Evolutionary conservation across 2,329 filamentous ascomycete species (phyloP), one percentile per base, ranked within the genome.

Genomic region (Zelopaecilomyces penicillatus): DNA sequence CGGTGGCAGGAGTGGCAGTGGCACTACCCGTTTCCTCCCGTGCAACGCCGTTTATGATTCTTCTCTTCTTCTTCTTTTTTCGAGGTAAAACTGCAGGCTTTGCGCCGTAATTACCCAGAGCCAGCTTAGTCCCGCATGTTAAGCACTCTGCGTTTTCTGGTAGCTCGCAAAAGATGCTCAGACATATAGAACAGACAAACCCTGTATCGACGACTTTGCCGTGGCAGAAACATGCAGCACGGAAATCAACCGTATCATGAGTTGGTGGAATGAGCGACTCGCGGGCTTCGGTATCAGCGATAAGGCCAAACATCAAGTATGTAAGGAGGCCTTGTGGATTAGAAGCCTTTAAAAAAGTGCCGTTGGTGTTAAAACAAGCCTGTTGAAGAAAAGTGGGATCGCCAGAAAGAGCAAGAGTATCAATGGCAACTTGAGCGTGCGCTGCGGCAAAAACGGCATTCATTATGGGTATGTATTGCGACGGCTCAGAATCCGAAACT

Each of bases 141-240:
- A 93, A 68, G 62, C 89, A 95, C 51, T 83, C 78, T 3, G 78
- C 80, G 42, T 78, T 76, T 3, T 65, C 64, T 1, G 76, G 77
- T 2, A 75, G 63, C 55, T 78, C 72, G 67, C 89, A 95, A 62
- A 95, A 95, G 56, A 95, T 98, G 64, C 87, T 95, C 37, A 98
- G 71, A 60, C 93, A 98, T 54, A 98, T 89, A 49, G 87, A 95
- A 70, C 93, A 98, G 33, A 98, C 91, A 61, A 87, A 98, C 6
- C 90, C 93, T 2, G 90, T 80, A 65, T 96, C 88, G 37, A 98
- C 84, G 19, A 97, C 88, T 32, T 80, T 80, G 41, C 91, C 77
- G 66, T 98, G 93, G 62, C 93, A 98, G 68, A 98, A 98, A 62
- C 93, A 98, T 4, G 93, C 93, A n/a, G 94, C 91, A 37, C 93